Percentiles rank a stretch among this genome's conserved stretches.
Conservation (phyloP, 2,329 filamentous ascomycete genomes). For the Macrophomina tecta region DNA sequence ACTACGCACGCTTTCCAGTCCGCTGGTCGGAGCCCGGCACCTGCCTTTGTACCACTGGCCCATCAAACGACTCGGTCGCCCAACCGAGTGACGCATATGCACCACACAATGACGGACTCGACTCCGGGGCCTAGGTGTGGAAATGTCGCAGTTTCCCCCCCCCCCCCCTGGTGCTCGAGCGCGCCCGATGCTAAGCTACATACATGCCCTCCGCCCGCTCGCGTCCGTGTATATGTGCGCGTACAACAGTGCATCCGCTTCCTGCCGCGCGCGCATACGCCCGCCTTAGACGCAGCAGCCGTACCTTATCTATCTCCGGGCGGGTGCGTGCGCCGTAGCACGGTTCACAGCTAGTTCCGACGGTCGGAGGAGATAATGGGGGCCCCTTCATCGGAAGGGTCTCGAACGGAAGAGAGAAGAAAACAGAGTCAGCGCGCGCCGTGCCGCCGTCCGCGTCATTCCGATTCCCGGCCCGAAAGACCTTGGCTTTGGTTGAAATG, state of each 20-base stretch:
- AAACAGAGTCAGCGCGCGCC: neutral
- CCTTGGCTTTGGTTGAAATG: neutral
- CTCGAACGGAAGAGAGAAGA: neutral
- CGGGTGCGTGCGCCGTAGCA: neutral
- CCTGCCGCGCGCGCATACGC: neutral
- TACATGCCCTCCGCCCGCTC: neutral
- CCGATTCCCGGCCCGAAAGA: conserved; percentile 17
- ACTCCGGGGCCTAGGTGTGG: neutral
- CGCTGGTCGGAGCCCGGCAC: neutral
- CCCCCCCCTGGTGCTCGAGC: neutral
- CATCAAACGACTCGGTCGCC: neutral
- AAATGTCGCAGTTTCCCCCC: too few relatives aligned
- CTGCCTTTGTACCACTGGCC: neutral
- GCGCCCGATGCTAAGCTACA: neutral
- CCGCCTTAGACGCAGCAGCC: neutral
- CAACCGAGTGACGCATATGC: neutral
- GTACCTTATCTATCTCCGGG: neutral
- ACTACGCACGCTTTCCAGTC: neutral
- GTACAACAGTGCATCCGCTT: neutral
- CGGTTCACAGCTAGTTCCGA: neutral
- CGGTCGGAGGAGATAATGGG: neutral
- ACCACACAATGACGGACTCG: neutral
- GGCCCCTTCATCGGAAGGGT: too few relatives aligned
- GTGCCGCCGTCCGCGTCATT: conserved; percentile 4
- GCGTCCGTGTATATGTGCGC: neutral